These are phyloP conservation scores for Kitagawia praeruptora DNA, from an alignment of 129 eudicot genomes.

Conservation along the genomic window DNA sequence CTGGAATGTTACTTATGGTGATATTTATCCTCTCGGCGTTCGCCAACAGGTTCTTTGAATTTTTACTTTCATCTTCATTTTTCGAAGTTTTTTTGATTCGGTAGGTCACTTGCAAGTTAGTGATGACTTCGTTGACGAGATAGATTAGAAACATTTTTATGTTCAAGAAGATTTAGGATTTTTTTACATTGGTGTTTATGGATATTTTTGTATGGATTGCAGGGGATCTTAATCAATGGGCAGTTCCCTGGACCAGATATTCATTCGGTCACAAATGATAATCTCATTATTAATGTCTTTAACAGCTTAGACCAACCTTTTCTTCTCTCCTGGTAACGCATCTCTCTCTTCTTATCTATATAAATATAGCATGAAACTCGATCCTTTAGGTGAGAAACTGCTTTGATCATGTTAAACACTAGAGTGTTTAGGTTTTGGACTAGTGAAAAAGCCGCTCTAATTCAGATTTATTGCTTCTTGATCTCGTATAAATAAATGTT, in stretches of 20 bases:
- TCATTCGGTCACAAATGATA: constrained; percentile 79
- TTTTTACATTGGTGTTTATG: background rate
- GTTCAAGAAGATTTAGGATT: background rate
- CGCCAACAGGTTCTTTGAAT: constrained; percentile 47
- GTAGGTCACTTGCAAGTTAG: no score
- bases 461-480: no score
- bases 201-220: background rate
- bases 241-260: constrained; percentile 97
- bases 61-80: background rate
- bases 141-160: background rate
- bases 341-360: background rate
- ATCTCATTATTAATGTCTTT: constrained; percentile 68
- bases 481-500: no score
- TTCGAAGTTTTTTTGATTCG: background rate
- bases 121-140: no score
- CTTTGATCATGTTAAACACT: background rate
- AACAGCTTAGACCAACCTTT: constrained; percentile 87
- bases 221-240: constrained; percentile 96
- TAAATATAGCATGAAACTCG: background rate
- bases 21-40: constrained; percentile 78
- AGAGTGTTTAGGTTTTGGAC: no score
- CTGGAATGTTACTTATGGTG: constrained; percentile 88
- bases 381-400: background rate
- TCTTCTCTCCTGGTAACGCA: constrained; percentile 73
- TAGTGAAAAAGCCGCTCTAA: no score